Conservation (phyloP, 768 basidiomycete genomes). For the Leccinum subgranulosum region DNA sequence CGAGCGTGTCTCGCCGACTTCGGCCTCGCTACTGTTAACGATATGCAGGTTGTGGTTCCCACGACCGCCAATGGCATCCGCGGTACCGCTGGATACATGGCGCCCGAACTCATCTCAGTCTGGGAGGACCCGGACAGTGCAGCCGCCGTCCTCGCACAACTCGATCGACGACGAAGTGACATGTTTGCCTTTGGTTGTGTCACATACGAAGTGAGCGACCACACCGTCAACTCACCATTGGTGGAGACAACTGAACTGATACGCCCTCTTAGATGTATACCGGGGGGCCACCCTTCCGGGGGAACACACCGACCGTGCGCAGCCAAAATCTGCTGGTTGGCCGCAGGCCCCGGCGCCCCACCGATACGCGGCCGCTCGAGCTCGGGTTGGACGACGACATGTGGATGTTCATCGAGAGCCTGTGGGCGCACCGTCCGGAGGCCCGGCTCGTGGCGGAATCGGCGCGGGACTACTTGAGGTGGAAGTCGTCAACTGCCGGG, state of each 20-base stretch:
- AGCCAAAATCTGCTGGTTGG: conserved; percentile 16
- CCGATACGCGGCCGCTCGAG: not conserved
- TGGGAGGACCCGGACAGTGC: conserved; percentile 8
- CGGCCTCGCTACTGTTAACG: conserved; percentile 22
- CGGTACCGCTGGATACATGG: conserved; percentile 27
- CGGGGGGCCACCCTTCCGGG: conserved; percentile 24
- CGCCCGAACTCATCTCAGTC: conserved; percentile 24
- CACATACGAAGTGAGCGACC: conserved; percentile 30
- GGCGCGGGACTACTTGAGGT: conserved; percentile 18
- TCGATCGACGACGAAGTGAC: conserved; percentile 31
- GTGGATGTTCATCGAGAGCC: conserved; percentile 29
- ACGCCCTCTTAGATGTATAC: conserved; percentile 26
- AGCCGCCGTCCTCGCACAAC: conserved; percentile 3
- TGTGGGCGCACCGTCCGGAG: conserved; percentile 29
- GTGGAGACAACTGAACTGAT: not conserved
- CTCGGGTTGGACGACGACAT: conserved; percentile 30
- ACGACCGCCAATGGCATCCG: conserved; percentile 14
- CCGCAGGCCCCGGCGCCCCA: conserved; percentile 18
- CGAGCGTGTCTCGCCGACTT: conserved; percentile 34
- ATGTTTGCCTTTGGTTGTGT: conserved; percentile 36
- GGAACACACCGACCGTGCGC: conserved; percentile 13
- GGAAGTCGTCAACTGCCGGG: conserved; percentile 10
- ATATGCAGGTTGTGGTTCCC: conserved; percentile 12
- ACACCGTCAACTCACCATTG: not conserved
- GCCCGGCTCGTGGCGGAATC: conserved; percentile 25